These are phyloP conservation scores for Phytophthora tubulina DNA, from an alignment of 352 stramenopile species.

Conservation along the genomic window DNA sequence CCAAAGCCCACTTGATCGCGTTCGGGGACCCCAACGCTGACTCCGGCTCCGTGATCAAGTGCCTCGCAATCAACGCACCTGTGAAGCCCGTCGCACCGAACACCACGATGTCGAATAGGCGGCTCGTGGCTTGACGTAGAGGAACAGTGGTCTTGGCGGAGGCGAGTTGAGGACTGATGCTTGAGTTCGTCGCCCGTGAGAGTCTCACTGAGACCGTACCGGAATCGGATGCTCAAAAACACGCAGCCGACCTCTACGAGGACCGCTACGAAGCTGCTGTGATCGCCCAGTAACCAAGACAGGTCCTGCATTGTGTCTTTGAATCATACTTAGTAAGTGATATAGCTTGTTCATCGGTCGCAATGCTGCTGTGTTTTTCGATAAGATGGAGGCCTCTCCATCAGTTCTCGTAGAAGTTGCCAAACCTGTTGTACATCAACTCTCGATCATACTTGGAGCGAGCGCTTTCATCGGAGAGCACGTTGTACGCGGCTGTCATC, in stretches of 20 bases:
- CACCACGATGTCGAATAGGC: conserved; percentile 64
- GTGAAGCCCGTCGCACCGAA: conserved; percentile 90
- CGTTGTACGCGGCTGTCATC: conserved; percentile 88
- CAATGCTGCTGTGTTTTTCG: conserved; percentile 3
- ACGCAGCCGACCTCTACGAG: neutral
- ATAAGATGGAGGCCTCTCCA: neutral
- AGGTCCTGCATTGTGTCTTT: neutral
- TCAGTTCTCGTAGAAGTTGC: conserved; percentile 58
- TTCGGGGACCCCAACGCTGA: conserved; percentile 28
- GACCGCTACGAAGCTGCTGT: conserved; percentile 6
- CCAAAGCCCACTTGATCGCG: conserved; percentile 83
- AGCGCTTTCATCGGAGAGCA: conserved; percentile 70
- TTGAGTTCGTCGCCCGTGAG: neutral
- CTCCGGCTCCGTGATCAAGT: conserved; percentile 64
- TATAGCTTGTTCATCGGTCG: conserved; percentile 14
- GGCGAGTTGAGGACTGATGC: conserved; percentile 12
- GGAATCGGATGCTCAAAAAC: conserved; percentile 5
- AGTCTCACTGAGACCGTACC: neutral
- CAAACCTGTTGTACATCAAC: conserved; percentile 68
- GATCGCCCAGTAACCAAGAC: neutral
- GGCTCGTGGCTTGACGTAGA: neutral
- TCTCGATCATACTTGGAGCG: conserved; percentile 82
- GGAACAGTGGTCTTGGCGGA: neutral
- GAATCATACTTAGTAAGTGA: conserved; percentile 16
- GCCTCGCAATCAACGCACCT: conserved; percentile 65